Evolutionary conservation across 2,329 filamentous ascomycete genomes (phyloP), one percentile per base, ranked within the genome.

Genomic region (Harringtonia lauricola): DNA sequence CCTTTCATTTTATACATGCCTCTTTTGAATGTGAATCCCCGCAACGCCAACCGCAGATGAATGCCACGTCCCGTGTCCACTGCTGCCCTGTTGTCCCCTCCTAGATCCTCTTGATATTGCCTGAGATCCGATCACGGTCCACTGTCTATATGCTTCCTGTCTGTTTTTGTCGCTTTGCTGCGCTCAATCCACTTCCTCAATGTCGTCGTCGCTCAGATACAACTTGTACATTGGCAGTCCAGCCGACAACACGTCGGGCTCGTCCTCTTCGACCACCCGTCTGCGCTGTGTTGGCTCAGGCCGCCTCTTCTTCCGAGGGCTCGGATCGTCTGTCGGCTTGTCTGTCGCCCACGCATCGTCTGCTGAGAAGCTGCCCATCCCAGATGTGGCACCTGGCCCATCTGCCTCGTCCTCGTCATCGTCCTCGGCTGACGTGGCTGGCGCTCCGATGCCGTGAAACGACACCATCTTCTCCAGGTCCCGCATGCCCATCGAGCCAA

Each of bases 191-290:
- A 74, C 66, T 54, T 89, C 85, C 59, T 88, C 83, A 57, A 92
- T 90, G 65, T 92, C 86, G 62, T 92, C 86, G 55, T 92, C 86
- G 52, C 81, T 86, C 34, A 90, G 63, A 36, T 86, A 75, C 50
- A 89, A 63, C 54, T 81, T 83, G 58, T 80, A 76, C 48, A 79
- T 72, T 35, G 70, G 64, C 49, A 72, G 56, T 8, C 50, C 46
- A 5, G 22, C 30, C 30, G 40, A 19, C 24, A 66, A 62, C 3
- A 63, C 62, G 36, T 65, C 57, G 10, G 56, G 49, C 37, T 52
- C 48, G 41, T 53, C 55, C 42, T 39, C 50, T 45, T 44, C 49
- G 43, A 49, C 1, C 15, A 19, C 36, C 56, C 51, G 46, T 51
- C 41, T 52, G 54, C n/a, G 51, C 41, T 60, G 60, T 33, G 43